Conservation (phyloP, 371 early-diverging fungal genomes). For the Mortierella sp. region DNA sequence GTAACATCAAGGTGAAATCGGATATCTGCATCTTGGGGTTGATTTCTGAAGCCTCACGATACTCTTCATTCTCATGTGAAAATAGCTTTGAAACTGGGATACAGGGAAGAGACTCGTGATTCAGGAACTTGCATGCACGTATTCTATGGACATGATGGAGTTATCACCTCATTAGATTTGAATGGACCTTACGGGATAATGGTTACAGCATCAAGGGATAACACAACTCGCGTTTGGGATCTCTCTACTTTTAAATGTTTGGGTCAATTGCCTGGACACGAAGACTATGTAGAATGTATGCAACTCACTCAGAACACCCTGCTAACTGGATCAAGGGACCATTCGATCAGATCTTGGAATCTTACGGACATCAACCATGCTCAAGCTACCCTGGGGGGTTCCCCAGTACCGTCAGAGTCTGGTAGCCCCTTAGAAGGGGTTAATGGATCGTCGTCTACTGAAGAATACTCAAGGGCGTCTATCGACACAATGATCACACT, state of each 20-base stretch:
- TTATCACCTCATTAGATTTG: conserved; percentile 77
- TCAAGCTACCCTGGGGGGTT: conserved; percentile 39
- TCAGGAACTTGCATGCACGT: conserved; percentile 60
- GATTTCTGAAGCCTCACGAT: too few species aligned
- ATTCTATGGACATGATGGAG: conserved; percentile 79
- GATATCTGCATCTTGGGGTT: too few species aligned
- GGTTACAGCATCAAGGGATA: conserved; percentile 84
- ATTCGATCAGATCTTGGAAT: conserved; percentile 89
- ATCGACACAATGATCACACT: conserved; percentile 46
- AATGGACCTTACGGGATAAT: conserved; percentile 74
- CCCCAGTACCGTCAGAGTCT: conserved; percentile 52
- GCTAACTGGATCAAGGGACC: conserved; percentile 86
- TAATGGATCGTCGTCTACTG: conserved; percentile 15
- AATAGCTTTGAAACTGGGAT: conserved; percentile 29
- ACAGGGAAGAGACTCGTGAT: conserved; percentile 34
- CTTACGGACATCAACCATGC: conserved; percentile 66
- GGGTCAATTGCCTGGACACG: conserved; percentile 72
- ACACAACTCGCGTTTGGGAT: conserved; percentile 84
- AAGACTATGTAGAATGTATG: conserved; percentile 73
- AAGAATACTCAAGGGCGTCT: conserved; percentile 16
- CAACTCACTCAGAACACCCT: conserved; percentile 75
- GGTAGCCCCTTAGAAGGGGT: conserved; percentile 18
- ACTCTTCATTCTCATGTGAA: background rate
- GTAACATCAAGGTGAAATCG: background rate
- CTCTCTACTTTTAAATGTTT: conserved; percentile 67